Conservation (phyloP, 2,329 filamentous ascomycete genomes). For the Clarireedia hainanense region DNA sequence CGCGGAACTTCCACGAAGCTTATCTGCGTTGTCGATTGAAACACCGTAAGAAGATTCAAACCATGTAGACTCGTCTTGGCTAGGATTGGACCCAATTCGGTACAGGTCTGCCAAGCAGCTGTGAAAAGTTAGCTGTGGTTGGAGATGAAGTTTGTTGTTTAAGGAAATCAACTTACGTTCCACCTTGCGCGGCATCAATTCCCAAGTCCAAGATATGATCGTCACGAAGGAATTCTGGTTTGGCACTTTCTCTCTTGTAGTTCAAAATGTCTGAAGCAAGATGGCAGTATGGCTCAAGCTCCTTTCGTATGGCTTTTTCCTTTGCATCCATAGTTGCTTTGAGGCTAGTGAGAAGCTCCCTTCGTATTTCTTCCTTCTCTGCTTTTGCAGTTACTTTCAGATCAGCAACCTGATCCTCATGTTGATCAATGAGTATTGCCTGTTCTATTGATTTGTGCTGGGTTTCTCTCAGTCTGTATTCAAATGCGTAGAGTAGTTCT, state of each 20-base stretch:
- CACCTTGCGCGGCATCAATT: not conserved
- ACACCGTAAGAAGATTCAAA: not conserved
- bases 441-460: too few relatives aligned
- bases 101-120: slow-evolving; percentile 1
- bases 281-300: too few relatives aligned
- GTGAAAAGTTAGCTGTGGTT: not conserved
- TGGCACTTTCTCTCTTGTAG: not conserved
- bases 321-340: too few relatives aligned
- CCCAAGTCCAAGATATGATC: not conserved
- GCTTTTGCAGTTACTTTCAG: too few relatives aligned
- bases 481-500: too few relatives aligned
- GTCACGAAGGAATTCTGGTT: not conserved
- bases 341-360: too few relatives aligned
- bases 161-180: not conserved
- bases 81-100: not conserved
- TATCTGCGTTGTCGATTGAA: not conserved
- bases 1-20: not conserved
- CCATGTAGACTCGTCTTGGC: not conserved
- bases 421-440: too few relatives aligned
- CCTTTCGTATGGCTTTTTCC: too few relatives aligned
- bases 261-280: not conserved
- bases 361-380: too few relatives aligned
- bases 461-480: too few relatives aligned
- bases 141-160: not conserved
- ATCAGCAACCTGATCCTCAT: too few relatives aligned